Conservation (phyloP, 176 grass and related monocot genomes). For the Carex parvula region DNA sequence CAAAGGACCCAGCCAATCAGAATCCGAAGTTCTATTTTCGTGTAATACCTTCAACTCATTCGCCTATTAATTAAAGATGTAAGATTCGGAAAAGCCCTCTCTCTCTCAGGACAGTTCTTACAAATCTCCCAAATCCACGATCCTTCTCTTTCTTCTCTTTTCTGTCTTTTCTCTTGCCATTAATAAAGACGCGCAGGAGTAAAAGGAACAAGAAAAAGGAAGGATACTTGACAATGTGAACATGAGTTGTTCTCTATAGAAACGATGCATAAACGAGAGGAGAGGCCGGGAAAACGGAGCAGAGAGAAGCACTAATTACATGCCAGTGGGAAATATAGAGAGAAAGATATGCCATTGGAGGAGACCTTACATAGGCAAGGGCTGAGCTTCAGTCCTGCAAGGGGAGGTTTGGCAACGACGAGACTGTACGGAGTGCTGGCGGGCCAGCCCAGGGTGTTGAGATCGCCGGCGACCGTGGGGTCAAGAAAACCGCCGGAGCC, state of each 20-base stretch:
- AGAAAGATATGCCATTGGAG: constrained; percentile 47
- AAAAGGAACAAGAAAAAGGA: background rate
- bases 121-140: constrained; percentile 33
- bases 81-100: constrained; percentile 30
- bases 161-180: background rate
- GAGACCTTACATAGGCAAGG: constrained; percentile 40
- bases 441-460: constrained; percentile 26
- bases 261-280: background rate
- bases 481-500: constrained; percentile 78
- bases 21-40: background rate
- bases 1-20: background rate
- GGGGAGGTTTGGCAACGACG: constrained; percentile 27
- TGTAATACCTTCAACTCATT: background rate
- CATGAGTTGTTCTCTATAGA: background rate
- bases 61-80: background rate
- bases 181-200: background rate
- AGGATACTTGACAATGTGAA: constrained; percentile 25
- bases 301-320: constrained; percentile 1
- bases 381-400: constrained; percentile 36
- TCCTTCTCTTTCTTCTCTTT: background rate
- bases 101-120: constrained; percentile 9
- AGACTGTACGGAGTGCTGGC: constrained; percentile 43
- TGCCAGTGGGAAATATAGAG: background rate
- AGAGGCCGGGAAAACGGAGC: background rate
- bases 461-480: constrained; percentile 31